Conservation (phyloP, 2,329 filamentous ascomycete genomes). For the Claviceps arundinis region DNA sequence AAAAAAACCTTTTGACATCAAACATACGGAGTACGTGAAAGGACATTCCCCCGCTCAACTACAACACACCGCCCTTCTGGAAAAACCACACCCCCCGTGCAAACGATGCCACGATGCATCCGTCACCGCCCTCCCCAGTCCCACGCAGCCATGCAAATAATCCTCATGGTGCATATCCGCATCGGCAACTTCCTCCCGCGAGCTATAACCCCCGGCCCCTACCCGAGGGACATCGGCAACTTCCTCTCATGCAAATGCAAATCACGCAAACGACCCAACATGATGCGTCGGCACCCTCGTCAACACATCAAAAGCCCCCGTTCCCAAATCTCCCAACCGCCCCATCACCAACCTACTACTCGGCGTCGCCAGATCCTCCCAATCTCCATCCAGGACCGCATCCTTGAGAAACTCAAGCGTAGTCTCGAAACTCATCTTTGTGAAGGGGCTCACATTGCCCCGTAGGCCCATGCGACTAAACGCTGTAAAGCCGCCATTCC, state of each 20-base stretch:
- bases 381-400: constrained; percentile 78
- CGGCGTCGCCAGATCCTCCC: constrained; percentile 75
- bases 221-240: not conserved
- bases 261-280: not conserved
- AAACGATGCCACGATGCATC: not conserved
- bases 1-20: too few species aligned
- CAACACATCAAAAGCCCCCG: constrained; percentile 83
- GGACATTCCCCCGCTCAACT: too few species aligned
- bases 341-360: constrained; percentile 84
- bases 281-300: constrained; percentile 43
- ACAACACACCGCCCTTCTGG: too few species aligned
- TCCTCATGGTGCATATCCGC: too few species aligned
- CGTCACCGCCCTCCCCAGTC: too few species aligned
- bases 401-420: constrained; percentile 89
- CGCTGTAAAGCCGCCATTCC: constrained; percentile 73
- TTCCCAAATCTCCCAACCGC: constrained; percentile 68
- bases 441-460: constrained; percentile 77
- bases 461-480: constrained; percentile 87
- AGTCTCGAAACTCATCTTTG: constrained; percentile 99
- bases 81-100: not conserved
- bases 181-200: too few species aligned
- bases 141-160: too few species aligned
- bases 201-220: too few species aligned
- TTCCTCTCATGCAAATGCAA: not conserved
- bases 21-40: too few species aligned